Evolutionary conservation across 148 eudicot genomes (phyloP).

Genomic region (Cornus kousa): DNA sequence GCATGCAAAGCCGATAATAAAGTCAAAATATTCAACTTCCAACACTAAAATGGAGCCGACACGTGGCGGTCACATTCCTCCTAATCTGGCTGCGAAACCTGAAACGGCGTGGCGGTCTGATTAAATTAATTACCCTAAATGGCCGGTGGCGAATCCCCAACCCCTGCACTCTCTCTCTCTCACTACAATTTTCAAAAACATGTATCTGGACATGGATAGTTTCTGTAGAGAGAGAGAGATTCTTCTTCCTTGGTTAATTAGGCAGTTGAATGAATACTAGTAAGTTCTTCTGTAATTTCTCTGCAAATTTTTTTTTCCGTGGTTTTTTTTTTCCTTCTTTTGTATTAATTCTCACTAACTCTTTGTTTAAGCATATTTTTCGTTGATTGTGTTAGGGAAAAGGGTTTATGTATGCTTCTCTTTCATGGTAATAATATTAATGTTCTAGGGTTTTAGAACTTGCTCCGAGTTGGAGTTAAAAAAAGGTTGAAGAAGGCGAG

Average conservation of each 20-base stretch:
- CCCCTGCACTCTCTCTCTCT: neutral
- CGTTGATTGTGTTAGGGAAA: neutral
- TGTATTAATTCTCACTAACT: neutral
- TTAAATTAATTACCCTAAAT: constrained; percentile 6
- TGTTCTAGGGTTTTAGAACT: neutral
- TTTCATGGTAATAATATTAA: neutral
- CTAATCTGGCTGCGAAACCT: constrained; percentile 31
- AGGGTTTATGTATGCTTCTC: neutral
- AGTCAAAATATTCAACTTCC: neutral
- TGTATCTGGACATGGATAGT: neutral
- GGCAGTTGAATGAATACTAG: neutral
- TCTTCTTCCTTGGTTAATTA: constrained; percentile 17
- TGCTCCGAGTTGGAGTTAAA: neutral
- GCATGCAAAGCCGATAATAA: neutral
- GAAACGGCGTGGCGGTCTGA: constrained; percentile 27
- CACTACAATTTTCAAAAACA: neutral
- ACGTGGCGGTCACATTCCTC: constrained; percentile 37
- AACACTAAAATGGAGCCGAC: constrained; percentile 5
- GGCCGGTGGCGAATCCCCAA: constrained; percentile 29
- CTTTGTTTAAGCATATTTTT: neutral
- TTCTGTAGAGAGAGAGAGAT: constrained; percentile 8
- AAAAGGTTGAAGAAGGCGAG: constrained; percentile 18
- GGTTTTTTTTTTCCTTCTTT: neutral
- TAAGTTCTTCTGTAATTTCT: neutral
- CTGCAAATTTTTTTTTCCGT: neutral